phyloP scores from a whole-genome alignment of 139 green algal genomes.

The Yamagishiella unicocca region DNA sequence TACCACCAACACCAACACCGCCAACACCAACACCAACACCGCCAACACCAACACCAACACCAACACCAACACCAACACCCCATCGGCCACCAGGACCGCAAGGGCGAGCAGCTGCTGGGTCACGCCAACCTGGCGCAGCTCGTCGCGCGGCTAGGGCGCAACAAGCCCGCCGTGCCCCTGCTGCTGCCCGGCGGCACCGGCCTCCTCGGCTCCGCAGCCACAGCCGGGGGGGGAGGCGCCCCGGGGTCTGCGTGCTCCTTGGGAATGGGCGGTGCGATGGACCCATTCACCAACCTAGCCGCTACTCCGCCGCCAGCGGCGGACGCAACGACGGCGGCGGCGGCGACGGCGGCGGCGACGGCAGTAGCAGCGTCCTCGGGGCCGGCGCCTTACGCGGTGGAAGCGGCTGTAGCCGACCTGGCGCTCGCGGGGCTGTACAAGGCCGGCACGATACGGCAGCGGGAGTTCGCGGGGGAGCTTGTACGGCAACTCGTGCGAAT shows the following conservation, averaged over 20 bases:
- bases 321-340: neutral
- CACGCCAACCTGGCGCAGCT: constrained; percentile 36
- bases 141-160: constrained; percentile 39
- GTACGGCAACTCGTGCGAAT: constrained; percentile 56
- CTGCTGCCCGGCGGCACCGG: too few relatives aligned
- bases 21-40: too few relatives aligned
- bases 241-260: too few relatives aligned
- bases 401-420: constrained; percentile 49
- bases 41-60: too few relatives aligned
- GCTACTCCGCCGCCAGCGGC: too few relatives aligned
- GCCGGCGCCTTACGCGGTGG: constrained; percentile 46
- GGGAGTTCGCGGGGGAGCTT: constrained; percentile 60
- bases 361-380: neutral
- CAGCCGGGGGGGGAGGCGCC: too few relatives aligned
- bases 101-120: constrained; percentile 43
- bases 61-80: too few relatives aligned
- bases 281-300: too few relatives aligned
- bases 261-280: too few relatives aligned
- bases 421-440: constrained; percentile 57
- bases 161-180: neutral
- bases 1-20: too few relatives aligned
- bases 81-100: constrained; percentile 41
- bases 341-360: neutral
- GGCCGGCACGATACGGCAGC: constrained; percentile 47
- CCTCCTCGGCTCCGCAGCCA: too few relatives aligned